phyloP scores from a whole-genome alignment of 441 rosid genomes.

The Erysimum cheiri region DNA sequence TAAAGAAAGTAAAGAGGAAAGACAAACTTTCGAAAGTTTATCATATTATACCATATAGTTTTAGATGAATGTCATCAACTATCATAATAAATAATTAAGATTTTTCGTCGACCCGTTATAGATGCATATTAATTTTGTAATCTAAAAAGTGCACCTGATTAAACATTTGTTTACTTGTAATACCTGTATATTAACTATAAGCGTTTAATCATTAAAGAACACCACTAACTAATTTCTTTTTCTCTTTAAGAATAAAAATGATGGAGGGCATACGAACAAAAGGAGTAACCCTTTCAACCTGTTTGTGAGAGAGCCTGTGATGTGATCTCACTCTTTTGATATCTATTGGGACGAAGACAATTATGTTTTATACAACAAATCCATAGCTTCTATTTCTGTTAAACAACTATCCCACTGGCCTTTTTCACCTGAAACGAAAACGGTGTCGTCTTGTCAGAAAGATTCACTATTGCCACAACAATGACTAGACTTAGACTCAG shows the following conservation, averaged over 20 bases:
- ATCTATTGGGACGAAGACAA: slow-evolving; percentile 36
- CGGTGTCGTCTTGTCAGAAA: slow-evolving; percentile 13
- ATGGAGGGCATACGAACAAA: slow-evolving; percentile 13
- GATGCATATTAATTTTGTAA: not conserved
- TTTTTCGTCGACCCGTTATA: not conserved
- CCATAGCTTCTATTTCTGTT: slow-evolving; percentile 32
- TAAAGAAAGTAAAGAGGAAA: too few relatives aligned
- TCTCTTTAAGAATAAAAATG: not conserved
- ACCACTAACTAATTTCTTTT: not conserved
- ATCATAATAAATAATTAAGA: not conserved
- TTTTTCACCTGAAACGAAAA: slow-evolving; percentile 31
- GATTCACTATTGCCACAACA: not conserved
- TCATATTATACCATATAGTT: too few relatives aligned
- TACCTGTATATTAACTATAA: not conserved
- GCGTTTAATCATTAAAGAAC: not conserved
- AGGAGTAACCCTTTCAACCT: slow-evolving; percentile 32
- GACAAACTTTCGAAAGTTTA: too few relatives aligned
- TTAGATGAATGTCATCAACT: not conserved
- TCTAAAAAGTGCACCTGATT: not conserved
- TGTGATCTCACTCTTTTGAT: slow-evolving; percentile 25
- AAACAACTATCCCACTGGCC: slow-evolving; percentile 11
- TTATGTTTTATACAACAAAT: slow-evolving; percentile 33
- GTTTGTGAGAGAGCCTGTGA: slow-evolving; percentile 30
- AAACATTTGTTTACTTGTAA: not conserved
- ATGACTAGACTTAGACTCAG: slow-evolving; percentile 7